Evolutionary conservation across 345 rosid genomes (phyloP).

Genomic region (Eucalyptus sp.): DNA sequence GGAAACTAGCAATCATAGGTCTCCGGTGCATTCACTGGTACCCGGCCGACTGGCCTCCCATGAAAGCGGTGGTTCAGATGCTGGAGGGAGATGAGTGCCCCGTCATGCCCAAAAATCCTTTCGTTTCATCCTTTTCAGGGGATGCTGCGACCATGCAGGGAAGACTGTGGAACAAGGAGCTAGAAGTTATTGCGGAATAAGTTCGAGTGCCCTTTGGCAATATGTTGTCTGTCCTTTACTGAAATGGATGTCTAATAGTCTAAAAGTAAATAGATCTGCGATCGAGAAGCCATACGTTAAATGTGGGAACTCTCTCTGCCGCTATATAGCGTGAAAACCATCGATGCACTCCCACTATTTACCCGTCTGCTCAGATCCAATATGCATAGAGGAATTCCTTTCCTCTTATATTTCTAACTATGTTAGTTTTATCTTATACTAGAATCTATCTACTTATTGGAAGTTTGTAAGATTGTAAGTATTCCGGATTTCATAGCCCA

Average conservation of each 20-base stretch:
- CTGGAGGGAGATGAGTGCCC: not conserved
- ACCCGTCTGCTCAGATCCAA: not conserved
- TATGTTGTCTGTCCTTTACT: not conserved
- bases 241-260: not conserved
- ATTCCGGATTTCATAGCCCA: not conserved
- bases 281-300: not conserved
- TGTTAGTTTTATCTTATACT: not conserved
- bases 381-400: not conserved
- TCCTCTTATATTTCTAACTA: not conserved
- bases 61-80: not conserved
- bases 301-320: not conserved
- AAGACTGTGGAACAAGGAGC: not conserved
- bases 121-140: not conserved
- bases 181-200: not conserved
- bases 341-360: not conserved
- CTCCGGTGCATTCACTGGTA: constrained; percentile 7
- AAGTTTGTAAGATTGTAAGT: not conserved
- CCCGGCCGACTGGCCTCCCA: not conserved
- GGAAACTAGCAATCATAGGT: constrained; percentile 1
- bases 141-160: not conserved
- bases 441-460: not conserved
- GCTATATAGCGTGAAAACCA: not conserved
- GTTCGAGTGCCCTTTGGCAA: not conserved
- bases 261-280: not conserved
- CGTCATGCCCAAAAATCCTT: not conserved